Conservation (phyloP, 2,329 filamentous ascomycete species). For the Hymenoscyphus repandus region DNA sequence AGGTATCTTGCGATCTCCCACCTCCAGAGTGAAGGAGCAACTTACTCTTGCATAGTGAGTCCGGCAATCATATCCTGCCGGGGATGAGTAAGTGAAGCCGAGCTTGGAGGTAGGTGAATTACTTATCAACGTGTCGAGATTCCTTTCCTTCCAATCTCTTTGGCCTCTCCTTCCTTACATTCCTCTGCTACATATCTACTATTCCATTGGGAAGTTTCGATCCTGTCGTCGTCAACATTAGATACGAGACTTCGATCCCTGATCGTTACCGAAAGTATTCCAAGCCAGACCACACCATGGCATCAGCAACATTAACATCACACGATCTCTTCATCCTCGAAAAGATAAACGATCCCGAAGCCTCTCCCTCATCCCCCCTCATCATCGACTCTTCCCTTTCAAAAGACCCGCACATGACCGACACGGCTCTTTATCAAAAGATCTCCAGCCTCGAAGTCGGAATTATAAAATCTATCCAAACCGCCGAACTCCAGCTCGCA, state of each 20-base stretch:
- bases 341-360: slow-evolving; percentile 64
- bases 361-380: slow-evolving; percentile 48
- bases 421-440: slow-evolving; percentile 44
- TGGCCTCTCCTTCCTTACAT: too few relatives aligned
- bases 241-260: neutral
- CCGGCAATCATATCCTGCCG: neutral
- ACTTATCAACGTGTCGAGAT: neutral
- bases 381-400: slow-evolving; percentile 46
- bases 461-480: slow-evolving; percentile 50
- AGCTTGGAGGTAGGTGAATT: neutral
- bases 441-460: slow-evolving; percentile 47
- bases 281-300: neutral
- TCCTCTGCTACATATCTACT: too few relatives aligned
- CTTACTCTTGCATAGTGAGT: neutral
- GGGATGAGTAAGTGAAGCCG: neutral
- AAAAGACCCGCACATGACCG: slow-evolving; percentile 52
- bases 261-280: neutral
- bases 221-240: too few relatives aligned
- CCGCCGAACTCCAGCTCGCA: slow-evolving; percentile 48
- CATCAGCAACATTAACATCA: slow-evolving; percentile 42
- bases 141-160: too few relatives aligned
- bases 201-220: too few relatives aligned
- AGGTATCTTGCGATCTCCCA: slow-evolving; percentile 8
- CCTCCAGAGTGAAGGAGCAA: neutral
- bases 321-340: slow-evolving; percentile 58